Evolutionary conservation across 768 basidiomycete species (phyloP), one percentile per base, ranked within the genome.

Genomic region (Pleurotus pulmonarius): DNA sequence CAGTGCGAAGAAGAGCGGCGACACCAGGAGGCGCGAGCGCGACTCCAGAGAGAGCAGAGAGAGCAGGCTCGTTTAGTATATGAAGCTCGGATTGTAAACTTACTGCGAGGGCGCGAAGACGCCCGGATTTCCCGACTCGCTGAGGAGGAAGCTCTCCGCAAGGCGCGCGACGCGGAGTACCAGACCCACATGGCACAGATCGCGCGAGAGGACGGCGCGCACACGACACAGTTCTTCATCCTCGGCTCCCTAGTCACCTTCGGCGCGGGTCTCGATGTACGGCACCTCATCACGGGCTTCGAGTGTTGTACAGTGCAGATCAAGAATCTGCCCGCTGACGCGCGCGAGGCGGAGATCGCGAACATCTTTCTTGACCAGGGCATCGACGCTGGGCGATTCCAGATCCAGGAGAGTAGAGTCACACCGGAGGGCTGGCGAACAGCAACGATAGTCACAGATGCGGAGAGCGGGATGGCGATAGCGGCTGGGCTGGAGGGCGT

Each of bases 161-260:
- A 61, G 34, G 59, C 63, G 2, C 61, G 58, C 37, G 60, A 68
- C 49, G 52, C 46, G 3, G 54, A 61, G 29, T 46, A 62, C 24
- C 61, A 59, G 54, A 60, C 60, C 46, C 64, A 57, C 18, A 51
- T 46, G 39, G 63, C 56, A 1, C 64, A 69, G 48, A 59, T 61
- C 18, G 61, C 52, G 18, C 65, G 67, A 58, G 64, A 67, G 55
- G 80, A 82, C 25, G 82, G 80, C 3, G 61, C 70, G 3, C 70
- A 69, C 45, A 74, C 72, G 1, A 70, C 75, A 8, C 76, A 68
- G 55, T 72, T 72, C 48, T 59, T 79, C 16, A 74, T 82, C 15
- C 71, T 72, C 18, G 77, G 75, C 5, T 70, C 74, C 12, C 76
- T 84, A 43, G 76, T 81, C n/a, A 80, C 80, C 2, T 83, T 72